Evolutionary conservation across 1,284 basidiomycete species (phyloP), one percentile per base, ranked within the genome.

Genomic region (Ustilago trichophora): DNA sequence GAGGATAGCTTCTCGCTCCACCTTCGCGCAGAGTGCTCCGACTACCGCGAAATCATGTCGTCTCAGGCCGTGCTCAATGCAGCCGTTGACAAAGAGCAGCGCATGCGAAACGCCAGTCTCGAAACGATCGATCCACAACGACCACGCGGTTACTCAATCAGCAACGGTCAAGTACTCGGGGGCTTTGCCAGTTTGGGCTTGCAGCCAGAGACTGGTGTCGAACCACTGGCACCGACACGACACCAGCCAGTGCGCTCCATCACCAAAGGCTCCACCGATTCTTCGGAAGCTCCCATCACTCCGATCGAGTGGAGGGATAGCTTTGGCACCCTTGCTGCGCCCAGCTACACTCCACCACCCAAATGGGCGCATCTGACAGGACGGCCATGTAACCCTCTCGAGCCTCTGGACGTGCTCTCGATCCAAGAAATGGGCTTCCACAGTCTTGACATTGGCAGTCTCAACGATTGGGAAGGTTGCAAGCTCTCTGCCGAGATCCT

Each of bases 361-460:
- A 55, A 49, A 6, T 69, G 66, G 66, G 59, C 54, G 3, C 34
- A 64, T 34, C 54, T 69, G 15, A 44, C 37, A 9, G 46, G 43
- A n/a, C 40, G 53, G 10, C 66, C 62, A 0, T 38, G 54, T 43
- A 63, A 75, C 24, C 65, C 76, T 9, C 49, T 72, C 26, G 69
- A 75, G 25, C 66, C 65, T 4, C 65, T 78, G 26, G 76, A 78
- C 41, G 53, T 75, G 41, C 56, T 78, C 25, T 76, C 74, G 3
- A 71, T 78, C 37, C 64, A 76, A 15, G 76, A 78, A 29, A 76
- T 78, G 74, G 74, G 74, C 8, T 43, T 66, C 26, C 76, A 78
- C 51, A 65, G 72, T 22, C 56, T 78, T 49, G 65, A 78, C 42
- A 43, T 78, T 13, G 76, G 76, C 55, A 72, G 64, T 48, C 49